Evolutionary conservation across 2,329 filamentous ascomycete species (phyloP).

Genomic region (Aureobasidium sp.): DNA sequence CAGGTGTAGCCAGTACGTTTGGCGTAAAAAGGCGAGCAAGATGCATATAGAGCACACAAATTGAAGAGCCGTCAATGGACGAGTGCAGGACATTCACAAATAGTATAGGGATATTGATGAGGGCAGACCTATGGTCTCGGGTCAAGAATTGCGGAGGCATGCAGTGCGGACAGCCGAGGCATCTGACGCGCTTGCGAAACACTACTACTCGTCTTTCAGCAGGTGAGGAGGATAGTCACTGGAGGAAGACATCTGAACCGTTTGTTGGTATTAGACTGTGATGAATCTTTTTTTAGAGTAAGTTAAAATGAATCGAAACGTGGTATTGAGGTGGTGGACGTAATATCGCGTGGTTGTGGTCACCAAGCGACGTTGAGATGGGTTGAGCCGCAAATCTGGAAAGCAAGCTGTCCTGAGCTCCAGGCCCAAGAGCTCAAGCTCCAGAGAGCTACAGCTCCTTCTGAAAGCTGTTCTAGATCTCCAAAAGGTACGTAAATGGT

Average conservation of each 20-base stretch:
- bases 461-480: background rate
- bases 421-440: slow-evolving; percentile 9
- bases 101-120: background rate
- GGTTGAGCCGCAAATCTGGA: slow-evolving; percentile 1
- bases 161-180: slow-evolving; percentile 11
- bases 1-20: background rate
- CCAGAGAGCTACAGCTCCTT: slow-evolving; percentile 5
- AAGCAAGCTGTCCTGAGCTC: slow-evolving; percentile 15
- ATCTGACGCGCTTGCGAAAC: slow-evolving; percentile 1
- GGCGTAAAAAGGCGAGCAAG: slow-evolving; percentile 4
- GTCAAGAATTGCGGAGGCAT: background rate
- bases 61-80: background rate
- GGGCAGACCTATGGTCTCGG: background rate
- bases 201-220: too few relatives aligned
- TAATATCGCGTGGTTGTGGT: background rate
- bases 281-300: background rate
- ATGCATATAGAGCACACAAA: background rate
- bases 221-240: background rate
- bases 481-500: background rate
- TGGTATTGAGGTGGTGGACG: background rate
- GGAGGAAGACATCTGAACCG: background rate
- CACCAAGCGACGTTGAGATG: background rate
- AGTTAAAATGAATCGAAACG: too few relatives aligned
- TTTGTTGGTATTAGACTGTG: too few relatives aligned
- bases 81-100: background rate